Conservation (phyloP, 192 early-diverging fungal genomes). For the Cladochytrium replicatum region DNA sequence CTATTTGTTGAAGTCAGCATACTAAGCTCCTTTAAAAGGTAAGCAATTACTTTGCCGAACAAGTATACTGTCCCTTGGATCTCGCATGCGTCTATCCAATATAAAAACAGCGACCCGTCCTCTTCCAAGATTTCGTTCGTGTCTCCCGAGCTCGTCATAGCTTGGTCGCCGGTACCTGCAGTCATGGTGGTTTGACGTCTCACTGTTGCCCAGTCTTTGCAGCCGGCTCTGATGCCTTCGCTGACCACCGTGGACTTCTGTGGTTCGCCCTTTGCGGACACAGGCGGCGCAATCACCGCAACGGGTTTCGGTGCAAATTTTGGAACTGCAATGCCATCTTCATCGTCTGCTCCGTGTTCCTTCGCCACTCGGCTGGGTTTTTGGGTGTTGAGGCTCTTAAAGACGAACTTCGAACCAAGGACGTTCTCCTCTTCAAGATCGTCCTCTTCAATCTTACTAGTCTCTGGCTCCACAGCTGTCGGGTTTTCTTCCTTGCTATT, state of each 20-base stretch:
- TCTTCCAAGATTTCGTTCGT: conserved; percentile 18
- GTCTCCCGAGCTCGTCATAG: not conserved
- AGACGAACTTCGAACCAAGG: not conserved
- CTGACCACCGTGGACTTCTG: conserved; percentile 20
- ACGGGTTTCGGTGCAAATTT: not conserved
- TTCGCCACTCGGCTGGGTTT: not conserved
- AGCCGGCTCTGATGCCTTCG: conserved; percentile 7
- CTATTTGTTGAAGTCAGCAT: conserved; percentile 18
- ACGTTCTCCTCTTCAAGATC: not conserved
- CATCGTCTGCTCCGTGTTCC: not conserved
- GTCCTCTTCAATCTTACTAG: not conserved
- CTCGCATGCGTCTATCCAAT: conserved; percentile 91
- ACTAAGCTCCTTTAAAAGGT: conserved; percentile 3
- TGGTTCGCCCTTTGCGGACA: conserved; percentile 12
- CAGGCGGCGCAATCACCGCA: conserved; percentile 13
- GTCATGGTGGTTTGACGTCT: conserved; percentile 6
- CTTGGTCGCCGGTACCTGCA: conserved; percentile 1
- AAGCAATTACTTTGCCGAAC: conserved; percentile 73
- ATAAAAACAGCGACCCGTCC: conserved; percentile 59
- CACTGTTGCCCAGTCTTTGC: conserved; percentile 25
- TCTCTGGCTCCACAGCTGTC: too few species aligned
- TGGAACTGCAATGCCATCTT: not conserved
- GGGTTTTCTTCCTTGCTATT: too few species aligned
- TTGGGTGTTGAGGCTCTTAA: too few species aligned
- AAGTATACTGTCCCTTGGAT: conserved; percentile 72